A percentile compares a stretch with the other conserved stretches of the same genome.
Evolutionary conservation across 768 basidiomycete species (phyloP).

Genomic region (Pisolithus sp.): DNA sequence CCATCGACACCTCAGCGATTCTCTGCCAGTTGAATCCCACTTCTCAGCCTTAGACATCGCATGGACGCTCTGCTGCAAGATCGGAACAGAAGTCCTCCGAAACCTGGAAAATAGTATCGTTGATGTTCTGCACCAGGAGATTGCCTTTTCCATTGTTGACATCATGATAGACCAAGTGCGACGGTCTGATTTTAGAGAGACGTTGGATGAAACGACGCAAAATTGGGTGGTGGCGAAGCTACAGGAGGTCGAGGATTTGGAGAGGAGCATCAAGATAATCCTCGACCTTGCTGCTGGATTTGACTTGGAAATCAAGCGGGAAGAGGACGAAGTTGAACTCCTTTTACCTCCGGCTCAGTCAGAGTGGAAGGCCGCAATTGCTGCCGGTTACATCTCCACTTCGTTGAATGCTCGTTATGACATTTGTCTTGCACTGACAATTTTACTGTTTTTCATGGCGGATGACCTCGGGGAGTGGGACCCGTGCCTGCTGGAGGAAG

Average conservation of each 20-base stretch:
- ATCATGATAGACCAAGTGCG: conserved; percentile 62
- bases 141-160: conserved; percentile 71
- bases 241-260: conserved; percentile 49
- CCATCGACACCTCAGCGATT: conserved; percentile 42
- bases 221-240: conserved; percentile 59
- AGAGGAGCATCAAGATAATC: conserved; percentile 46
- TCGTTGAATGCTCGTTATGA: conserved; percentile 73
- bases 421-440: conserved; percentile 57
- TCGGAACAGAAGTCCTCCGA: conserved; percentile 53
- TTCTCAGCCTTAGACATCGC: conserved; percentile 54
- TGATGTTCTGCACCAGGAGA: conserved; percentile 69
- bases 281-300: conserved; percentile 71
- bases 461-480: conserved; percentile 61
- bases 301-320: conserved; percentile 63
- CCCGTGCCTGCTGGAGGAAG: conserved; percentile 58
- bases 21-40: conserved; percentile 41
- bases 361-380: conserved; percentile 56
- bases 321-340: conserved; percentile 63
- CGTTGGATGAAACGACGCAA: conserved; percentile 51
- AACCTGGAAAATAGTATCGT: conserved; percentile 52
- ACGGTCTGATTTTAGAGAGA: conserved; percentile 45
- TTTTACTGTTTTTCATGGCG: conserved; percentile 64
- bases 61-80: conserved; percentile 55
- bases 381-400: conserved; percentile 54
- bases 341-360: conserved; percentile 48